Evolutionary conservation across 805 yeast species (phyloP).

Genomic region (Candida golubevii): DNA sequence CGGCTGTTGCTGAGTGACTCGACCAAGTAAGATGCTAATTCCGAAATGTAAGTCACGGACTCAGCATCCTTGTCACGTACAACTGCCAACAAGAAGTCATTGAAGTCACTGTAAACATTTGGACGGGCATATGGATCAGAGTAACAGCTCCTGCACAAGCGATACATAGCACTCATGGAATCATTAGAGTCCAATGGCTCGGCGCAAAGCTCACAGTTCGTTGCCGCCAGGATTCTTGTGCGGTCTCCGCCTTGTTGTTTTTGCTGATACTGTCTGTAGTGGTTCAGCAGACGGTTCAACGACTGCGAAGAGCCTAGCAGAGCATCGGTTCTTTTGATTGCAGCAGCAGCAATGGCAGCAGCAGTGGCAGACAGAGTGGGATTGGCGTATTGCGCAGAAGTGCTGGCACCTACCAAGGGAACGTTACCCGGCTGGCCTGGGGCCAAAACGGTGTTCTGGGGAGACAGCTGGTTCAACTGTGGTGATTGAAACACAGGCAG

Average conservation of each 20-base stretch:
- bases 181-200: conserved; percentile 22
- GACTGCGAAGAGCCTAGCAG: conserved; percentile 9
- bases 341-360: conserved; percentile 17
- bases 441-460: not conserved
- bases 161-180: conserved; percentile 22
- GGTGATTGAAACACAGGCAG: conserved; percentile 8
- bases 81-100: conserved; percentile 23
- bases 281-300: conserved; percentile 11
- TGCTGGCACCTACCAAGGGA: not conserved
- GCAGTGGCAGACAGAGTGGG: conserved; percentile 13
- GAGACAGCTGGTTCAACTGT: not conserved
- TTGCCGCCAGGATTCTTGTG: conserved; percentile 14
- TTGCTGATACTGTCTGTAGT: conserved; percentile 18
- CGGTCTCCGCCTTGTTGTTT: conserved; percentile 16
- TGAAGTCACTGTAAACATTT: conserved; percentile 26
- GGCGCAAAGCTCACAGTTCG: conserved; percentile 28
- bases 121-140: conserved; percentile 26
- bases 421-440: not conserved
- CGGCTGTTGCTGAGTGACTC: conserved; percentile 22
- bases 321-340: conserved; percentile 14
- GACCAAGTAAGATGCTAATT: conserved; percentile 17
- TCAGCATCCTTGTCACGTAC: conserved; percentile 16
- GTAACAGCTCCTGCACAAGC: conserved; percentile 27
- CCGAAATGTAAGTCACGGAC: conserved; percentile 14
- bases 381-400: not conserved